A percentile compares a stretch with the other conserved stretches of the same genome.
Conservation (phyloP, 768 basidiomycete species). For the Auriscalpium orientale region DNA sequence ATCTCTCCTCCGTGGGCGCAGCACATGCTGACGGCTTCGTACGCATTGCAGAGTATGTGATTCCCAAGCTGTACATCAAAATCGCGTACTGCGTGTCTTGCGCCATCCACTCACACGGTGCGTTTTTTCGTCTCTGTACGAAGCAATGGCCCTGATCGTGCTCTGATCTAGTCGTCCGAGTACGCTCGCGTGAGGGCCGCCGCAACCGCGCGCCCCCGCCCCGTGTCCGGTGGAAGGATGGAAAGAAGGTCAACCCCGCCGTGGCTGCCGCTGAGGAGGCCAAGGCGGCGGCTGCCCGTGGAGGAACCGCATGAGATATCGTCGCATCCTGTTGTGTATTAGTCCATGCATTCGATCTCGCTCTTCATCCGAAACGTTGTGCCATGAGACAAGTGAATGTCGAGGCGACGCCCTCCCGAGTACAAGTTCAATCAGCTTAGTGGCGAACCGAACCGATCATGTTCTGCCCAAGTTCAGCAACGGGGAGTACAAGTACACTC, state of each 20-base stretch:
- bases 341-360: slow-evolving; percentile 5
- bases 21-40: not conserved
- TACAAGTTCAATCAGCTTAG: no score
- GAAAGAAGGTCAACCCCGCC: slow-evolving; percentile 94
- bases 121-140: slow-evolving; percentile 22
- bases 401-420: no score
- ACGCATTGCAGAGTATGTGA: slow-evolving; percentile 67
- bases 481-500: not conserved
- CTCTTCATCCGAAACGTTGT: not conserved
- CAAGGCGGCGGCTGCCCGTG: slow-evolving; percentile 42
- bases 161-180: slow-evolving; percentile 74
- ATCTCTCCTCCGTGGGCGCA: not conserved
- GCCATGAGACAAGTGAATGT: no score
- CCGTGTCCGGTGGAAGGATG: slow-evolving; percentile 91
- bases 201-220: slow-evolving; percentile 97
- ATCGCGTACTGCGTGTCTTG: slow-evolving; percentile 98
- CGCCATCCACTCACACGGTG: slow-evolving; percentile 98
- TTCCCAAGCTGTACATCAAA: slow-evolving; percentile 98
- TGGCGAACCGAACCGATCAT: no score
- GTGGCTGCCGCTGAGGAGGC: slow-evolving; percentile 90
- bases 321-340: slow-evolving; percentile 10
- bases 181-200: slow-evolving; percentile 90
- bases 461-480: not conserved
- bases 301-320: slow-evolving; percentile 1
- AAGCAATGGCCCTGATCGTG: not conserved